Conservation (phyloP, 2,329 filamentous ascomycete genomes). For the Fusarium domesticum region DNA sequence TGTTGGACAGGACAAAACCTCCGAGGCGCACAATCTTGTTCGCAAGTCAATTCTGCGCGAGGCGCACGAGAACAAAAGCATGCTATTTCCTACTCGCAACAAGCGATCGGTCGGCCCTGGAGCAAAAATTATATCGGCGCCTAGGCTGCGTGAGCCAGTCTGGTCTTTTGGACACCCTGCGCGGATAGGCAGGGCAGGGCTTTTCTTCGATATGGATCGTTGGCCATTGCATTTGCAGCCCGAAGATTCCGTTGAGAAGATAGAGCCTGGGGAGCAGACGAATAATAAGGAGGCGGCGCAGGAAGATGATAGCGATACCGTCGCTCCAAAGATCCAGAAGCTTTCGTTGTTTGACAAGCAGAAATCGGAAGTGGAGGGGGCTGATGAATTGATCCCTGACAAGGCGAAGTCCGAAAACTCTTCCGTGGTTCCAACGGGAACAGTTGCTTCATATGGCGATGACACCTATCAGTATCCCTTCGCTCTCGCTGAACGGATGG, state of each 20-base stretch:
- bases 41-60: slow-evolving; percentile 43
- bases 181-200: slow-evolving; percentile 13
- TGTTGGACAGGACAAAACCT: slow-evolving; percentile 9
- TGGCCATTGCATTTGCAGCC: slow-evolving; percentile 46
- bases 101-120: slow-evolving; percentile 20
- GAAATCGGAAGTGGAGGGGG: no score
- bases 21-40: slow-evolving; percentile 28
- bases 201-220: slow-evolving; percentile 46
- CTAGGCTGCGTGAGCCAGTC: slow-evolving; percentile 29
- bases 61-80: slow-evolving; percentile 40
- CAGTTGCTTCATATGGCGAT: neutral
- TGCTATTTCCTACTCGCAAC: slow-evolving; percentile 40
- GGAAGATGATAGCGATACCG: no score
- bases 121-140: slow-evolving; percentile 12
- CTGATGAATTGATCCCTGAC: no score
- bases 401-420: neutral
- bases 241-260: slow-evolving; percentile 27
- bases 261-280: slow-evolving; percentile 17
- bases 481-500: slow-evolving; percentile 5
- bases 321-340: no score
- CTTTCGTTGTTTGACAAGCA: no score
- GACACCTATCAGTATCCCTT: neutral
- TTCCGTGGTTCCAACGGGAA: neutral
- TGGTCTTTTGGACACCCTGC: slow-evolving; percentile 33
- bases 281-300: neutral